phyloP scores from a whole-genome alignment of 2,329 filamentous ascomycete species.

The Thelonectria discophora region DNA sequence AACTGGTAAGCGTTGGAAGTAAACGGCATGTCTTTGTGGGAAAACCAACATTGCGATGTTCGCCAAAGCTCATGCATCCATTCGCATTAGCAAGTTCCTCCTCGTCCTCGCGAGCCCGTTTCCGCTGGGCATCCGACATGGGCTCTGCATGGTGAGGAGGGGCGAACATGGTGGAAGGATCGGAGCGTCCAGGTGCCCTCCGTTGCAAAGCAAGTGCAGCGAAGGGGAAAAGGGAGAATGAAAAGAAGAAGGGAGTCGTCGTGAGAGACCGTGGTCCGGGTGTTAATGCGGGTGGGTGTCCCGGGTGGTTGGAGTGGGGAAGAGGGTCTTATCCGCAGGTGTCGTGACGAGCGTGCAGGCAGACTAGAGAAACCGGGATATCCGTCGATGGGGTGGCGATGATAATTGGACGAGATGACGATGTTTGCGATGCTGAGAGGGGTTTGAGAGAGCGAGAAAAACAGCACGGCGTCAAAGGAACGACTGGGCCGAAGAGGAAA shows the following conservation, averaged over 20 bases:
- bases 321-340: slow-evolving; percentile 20
- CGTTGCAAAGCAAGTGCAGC: slow-evolving; percentile 6
- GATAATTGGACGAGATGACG: slow-evolving; percentile 3
- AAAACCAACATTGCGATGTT: slow-evolving; percentile 59
- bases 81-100: slow-evolving; percentile 49
- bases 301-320: slow-evolving; percentile 27
- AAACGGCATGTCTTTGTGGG: neutral
- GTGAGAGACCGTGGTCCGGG: slow-evolving; percentile 32
- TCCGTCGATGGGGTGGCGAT: neutral
- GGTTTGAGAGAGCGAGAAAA: neutral
- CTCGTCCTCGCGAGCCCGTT: slow-evolving; percentile 58
- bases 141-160: slow-evolving; percentile 45
- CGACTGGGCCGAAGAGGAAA: neutral
- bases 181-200: slow-evolving; percentile 8
- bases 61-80: slow-evolving; percentile 54
- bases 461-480: neutral
- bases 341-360: slow-evolving; percentile 12
- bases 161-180: slow-evolving; percentile 49
- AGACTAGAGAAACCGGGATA: neutral
- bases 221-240: slow-evolving; percentile 16
- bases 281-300: slow-evolving; percentile 38
- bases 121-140: slow-evolving; percentile 50
- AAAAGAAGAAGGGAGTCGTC: slow-evolving; percentile 25
- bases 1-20: slow-evolving; percentile 28
- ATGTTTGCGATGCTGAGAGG: neutral